A percentile compares a stretch with the other conserved stretches of the same genome.
Conservation (phyloP, 176 grass and related monocot species). For the Elymus sibiricus region DNA sequence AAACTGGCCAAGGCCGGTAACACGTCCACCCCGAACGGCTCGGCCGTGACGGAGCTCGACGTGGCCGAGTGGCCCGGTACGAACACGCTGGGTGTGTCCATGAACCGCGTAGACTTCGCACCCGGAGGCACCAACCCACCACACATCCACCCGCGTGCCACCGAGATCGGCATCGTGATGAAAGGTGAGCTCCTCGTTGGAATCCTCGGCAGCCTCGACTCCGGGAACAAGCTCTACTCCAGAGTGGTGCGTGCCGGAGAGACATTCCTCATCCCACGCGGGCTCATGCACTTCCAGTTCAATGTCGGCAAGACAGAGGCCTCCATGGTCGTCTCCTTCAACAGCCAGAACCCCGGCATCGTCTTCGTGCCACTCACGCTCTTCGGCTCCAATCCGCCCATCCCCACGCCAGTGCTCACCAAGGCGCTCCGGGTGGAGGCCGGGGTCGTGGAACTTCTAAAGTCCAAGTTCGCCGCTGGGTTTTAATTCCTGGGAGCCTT, state of each 20-base stretch:
- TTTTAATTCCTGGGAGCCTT: too few species aligned
- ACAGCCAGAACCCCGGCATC: slow-evolving; percentile 61
- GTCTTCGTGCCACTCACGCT: slow-evolving; percentile 32
- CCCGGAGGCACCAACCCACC: slow-evolving; percentile 58
- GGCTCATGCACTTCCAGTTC: slow-evolving; percentile 67
- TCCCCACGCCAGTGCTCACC: slow-evolving; percentile 48
- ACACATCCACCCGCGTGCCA: slow-evolving; percentile 55
- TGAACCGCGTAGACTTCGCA: slow-evolving; percentile 76
- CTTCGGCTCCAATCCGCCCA: slow-evolving; percentile 52
- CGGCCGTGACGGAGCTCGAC: slow-evolving; percentile 29
- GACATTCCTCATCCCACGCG: slow-evolving; percentile 54
- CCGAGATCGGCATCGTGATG: slow-evolving; percentile 38
- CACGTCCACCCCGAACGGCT: too few species aligned
- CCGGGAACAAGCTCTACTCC: slow-evolving; percentile 40
- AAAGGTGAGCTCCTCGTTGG: slow-evolving; percentile 43
- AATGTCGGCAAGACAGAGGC: slow-evolving; percentile 42
- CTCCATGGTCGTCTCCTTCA: slow-evolving; percentile 47
- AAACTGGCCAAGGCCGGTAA: too few species aligned
- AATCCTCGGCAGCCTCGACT: slow-evolving; percentile 42
- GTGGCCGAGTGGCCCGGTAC: slow-evolving; percentile 51
- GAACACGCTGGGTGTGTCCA: slow-evolving; percentile 68
- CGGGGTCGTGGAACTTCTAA: slow-evolving; percentile 35
- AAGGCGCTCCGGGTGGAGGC: slow-evolving; percentile 52
- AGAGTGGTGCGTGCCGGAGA: slow-evolving; percentile 36
- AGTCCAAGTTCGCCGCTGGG: slow-evolving; percentile 23